phyloP scores from a whole-genome alignment of 2,329 filamentous ascomycete genomes.

The Xylaria sp. region DNA sequence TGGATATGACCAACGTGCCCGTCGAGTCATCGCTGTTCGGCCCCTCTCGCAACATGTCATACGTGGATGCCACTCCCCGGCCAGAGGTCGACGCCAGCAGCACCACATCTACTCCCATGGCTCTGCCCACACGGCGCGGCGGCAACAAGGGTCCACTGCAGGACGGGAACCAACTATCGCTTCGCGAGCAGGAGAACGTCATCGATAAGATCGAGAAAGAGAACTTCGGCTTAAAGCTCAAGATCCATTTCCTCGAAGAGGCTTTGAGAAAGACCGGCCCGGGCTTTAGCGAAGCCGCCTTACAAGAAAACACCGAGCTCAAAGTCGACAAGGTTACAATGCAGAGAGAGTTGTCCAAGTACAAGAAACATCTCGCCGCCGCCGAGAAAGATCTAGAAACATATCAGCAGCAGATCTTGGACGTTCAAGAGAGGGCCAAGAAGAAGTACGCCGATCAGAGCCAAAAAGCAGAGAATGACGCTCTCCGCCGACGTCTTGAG shows the following conservation, averaged over 20 bases:
- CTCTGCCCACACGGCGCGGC: slow-evolving; percentile 71
- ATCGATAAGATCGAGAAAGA: slow-evolving; percentile 98
- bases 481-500: slow-evolving; percentile 66
- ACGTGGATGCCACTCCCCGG: slow-evolving; percentile 76
- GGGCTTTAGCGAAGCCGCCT: slow-evolving; percentile 86
- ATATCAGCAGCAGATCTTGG: slow-evolving; percentile 82
- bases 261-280: slow-evolving; percentile 87
- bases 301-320: slow-evolving; percentile 95
- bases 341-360: slow-evolving; percentile 85
- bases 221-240: slow-evolving; percentile 95
- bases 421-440: slow-evolving; percentile 84
- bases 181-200: slow-evolving; percentile 94
- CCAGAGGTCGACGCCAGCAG: slow-evolving; percentile 84
- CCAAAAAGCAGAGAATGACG: slow-evolving; percentile 70
- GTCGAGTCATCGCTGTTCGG: slow-evolving; percentile 79
- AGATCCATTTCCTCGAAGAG: slow-evolving; percentile 96
- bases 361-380: slow-evolving; percentile 83
- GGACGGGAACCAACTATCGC: slow-evolving; percentile 88
- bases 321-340: slow-evolving; percentile 92
- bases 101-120: slow-evolving; percentile 83
- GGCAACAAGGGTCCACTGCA: slow-evolving; percentile 76
- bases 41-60: slow-evolving; percentile 72
- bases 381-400: slow-evolving; percentile 89
- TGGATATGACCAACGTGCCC: slow-evolving; percentile 75
- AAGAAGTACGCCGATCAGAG: slow-evolving; percentile 78